A percentile compares a stretch with the other conserved stretches of the same genome.
phyloP scores from a whole-genome alignment of 2,329 filamentous ascomycete species.

The Fusarium phyllophilum region DNA sequence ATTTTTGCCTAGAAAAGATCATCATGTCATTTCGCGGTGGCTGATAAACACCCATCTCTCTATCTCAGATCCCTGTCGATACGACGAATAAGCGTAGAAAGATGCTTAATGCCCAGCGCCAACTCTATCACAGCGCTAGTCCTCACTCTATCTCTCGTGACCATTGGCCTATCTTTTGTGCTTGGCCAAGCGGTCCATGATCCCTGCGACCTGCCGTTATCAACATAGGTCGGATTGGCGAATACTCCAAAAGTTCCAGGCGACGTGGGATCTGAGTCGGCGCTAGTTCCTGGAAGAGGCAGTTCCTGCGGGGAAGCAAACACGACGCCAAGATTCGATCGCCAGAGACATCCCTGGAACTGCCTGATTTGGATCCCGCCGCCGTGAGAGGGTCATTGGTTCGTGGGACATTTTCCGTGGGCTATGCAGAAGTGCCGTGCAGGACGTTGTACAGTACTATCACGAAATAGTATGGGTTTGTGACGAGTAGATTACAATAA shows the following conservation, averaged over 20 bases:
- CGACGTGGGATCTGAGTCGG: slow-evolving; percentile 36
- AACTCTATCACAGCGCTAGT: slow-evolving; percentile 1
- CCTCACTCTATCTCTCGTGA: not conserved
- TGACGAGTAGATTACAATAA: not conserved
- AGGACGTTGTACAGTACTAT: slow-evolving; percentile 4
- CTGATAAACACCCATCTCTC: not conserved
- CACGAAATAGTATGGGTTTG: not conserved
- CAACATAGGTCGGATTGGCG: slow-evolving; percentile 33
- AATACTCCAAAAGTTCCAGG: slow-evolving; percentile 39
- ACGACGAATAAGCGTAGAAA: slow-evolving; percentile 32
- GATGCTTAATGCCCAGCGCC: slow-evolving; percentile 25
- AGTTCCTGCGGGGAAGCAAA: slow-evolving; percentile 33
- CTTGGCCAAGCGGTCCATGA: not conserved
- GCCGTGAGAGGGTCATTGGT: slow-evolving; percentile 25
- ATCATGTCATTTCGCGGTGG: slow-evolving; percentile 11
- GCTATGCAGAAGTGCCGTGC: slow-evolving; percentile 29
- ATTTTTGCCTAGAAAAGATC: not conserved
- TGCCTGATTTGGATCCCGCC: slow-evolving; percentile 35
- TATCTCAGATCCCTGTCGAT: slow-evolving; percentile 16
- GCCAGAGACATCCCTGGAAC: slow-evolving; percentile 32
- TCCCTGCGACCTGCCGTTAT: slow-evolving; percentile 43
- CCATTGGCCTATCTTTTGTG: not conserved
- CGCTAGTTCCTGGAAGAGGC: slow-evolving; percentile 40
- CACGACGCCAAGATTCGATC: slow-evolving; percentile 34
- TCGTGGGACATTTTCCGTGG: slow-evolving; percentile 14